A percentile compares a stretch with the other conserved stretches of the same genome.
Conservation (phyloP, 495 filamentous ascomycete species). For the Tetracladium setigerum region DNA sequence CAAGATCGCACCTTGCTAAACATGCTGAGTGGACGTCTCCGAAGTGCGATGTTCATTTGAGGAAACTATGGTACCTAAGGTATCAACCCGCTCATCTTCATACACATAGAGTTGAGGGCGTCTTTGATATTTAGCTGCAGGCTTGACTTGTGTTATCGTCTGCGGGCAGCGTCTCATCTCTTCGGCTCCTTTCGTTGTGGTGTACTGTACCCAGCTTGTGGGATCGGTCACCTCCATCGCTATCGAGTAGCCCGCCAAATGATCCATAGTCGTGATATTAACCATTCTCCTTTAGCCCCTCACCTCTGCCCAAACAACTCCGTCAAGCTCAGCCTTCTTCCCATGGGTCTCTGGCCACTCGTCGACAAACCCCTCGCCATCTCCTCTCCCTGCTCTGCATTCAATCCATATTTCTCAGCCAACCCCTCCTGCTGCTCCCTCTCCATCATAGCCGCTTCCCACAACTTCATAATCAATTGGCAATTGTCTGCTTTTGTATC, state of each 20-base stretch:
- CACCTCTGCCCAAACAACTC: constrained; percentile 4
- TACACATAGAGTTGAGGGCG: no score
- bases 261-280: no score
- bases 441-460: not conserved
- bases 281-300: no score
- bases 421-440: not conserved
- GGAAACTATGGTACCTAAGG: no score
- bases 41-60: no score
- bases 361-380: not conserved
- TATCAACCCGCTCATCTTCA: no score
- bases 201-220: not conserved
- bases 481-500: constrained; percentile 6
- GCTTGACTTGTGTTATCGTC: no score
- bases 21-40: no score
- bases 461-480: not conserved
- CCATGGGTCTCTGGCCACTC: constrained; percentile 1
- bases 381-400: not conserved
- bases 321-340: constrained; percentile 11
- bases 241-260: no score
- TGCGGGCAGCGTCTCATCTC: not conserved
- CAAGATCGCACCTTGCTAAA: no score
- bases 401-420: no score
- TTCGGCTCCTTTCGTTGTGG: not conserved
- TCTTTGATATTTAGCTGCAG: no score
- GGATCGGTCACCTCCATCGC: not conserved